phyloP scores from a whole-genome alignment of 2,329 filamentous ascomycete genomes.

The Microcyclospora tardicrescens region DNA sequence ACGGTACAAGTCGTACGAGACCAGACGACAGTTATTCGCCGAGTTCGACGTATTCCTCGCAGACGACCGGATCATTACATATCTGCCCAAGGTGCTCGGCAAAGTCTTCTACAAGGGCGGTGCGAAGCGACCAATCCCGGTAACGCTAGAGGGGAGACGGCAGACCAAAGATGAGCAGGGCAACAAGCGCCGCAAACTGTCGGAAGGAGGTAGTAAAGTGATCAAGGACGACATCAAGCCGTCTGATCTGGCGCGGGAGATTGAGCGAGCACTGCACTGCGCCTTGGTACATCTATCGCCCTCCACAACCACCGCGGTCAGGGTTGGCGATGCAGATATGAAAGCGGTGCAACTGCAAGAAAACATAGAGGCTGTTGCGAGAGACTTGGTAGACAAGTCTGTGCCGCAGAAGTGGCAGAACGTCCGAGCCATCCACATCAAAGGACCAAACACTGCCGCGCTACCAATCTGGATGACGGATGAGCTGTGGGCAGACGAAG shows the following conservation, averaged over 20 bases:
- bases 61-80: conserved; percentile 67
- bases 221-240: conserved; percentile 41
- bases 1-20: conserved; percentile 83
- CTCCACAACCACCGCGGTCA: conserved; percentile 66
- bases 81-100: conserved; percentile 65
- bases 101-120: conserved; percentile 86
- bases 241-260: conserved; percentile 61
- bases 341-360: conserved; percentile 61
- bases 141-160: conserved; percentile 51
- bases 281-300: conserved; percentile 71
- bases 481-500: conserved; percentile 75
- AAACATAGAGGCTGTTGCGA: conserved; percentile 63
- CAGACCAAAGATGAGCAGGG: conserved; percentile 39
- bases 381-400: conserved; percentile 60
- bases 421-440: conserved; percentile 74
- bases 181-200: conserved; percentile 31
- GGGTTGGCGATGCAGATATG: conserved; percentile 65
- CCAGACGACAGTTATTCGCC: conserved; percentile 63
- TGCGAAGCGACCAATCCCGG: conserved; percentile 73
- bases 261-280: conserved; percentile 62
- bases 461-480: conserved; percentile 91
- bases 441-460: conserved; percentile 75
- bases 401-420: conserved; percentile 81
- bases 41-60: conserved; percentile 92
- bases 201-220: conserved; percentile 25